Evolutionary conservation across 768 basidiomycete genomes (phyloP), one percentile per base, ranked within the genome.

Genomic region (Mycena indigotica): DNA sequence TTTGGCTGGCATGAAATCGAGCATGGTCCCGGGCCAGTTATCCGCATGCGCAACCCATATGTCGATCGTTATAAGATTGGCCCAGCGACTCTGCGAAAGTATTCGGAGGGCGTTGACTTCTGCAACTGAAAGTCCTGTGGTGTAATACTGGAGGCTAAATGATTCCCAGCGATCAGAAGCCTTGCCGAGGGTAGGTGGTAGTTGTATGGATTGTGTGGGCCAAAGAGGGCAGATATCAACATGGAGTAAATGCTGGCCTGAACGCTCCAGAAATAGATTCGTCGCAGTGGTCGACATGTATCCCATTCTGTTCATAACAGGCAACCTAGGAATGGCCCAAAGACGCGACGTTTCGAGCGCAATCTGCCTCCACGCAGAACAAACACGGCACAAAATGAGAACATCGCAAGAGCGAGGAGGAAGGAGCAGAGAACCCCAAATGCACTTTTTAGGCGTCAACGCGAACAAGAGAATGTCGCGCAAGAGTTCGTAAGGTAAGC

Each of bases 401-500:
- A 59, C 49, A 3, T 59, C 49, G 26, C 21, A 8, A 6, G 41
- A 15, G 41, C 19, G 8, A 10, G 41, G 15, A 17, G 30, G 53
- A 5, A 40, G 29, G 30, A 23, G 29, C 10, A 5, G 45, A 2
- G 8, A 23, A 41, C 23, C n/a, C 48, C 17, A 39, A 4, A 23
- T 28, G 17, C 6, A n/a, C 19, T 56, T 24, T 2, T 2, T 8
- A 19, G 32, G 57, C 13, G 26, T 15, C 28, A 59, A 28, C 5
- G 53, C 24, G 2, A 54, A 44, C 21, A 35, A 4, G 38, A 59
- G n/a, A 5, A 59, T 59, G n/a, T 59, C 49, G 16, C 38, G 30
- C 3, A 55, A 17, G 32, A 59, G 8, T 25, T 59, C 58, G 49
- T 32, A 45, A 6, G 58, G 49, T 12, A 59, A 53, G 4, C 2